Evolutionary conservation across 2,329 filamentous ascomycete genomes (phyloP), one percentile per base, ranked within the genome.

Genomic region (Fusarium proliferatum): DNA sequence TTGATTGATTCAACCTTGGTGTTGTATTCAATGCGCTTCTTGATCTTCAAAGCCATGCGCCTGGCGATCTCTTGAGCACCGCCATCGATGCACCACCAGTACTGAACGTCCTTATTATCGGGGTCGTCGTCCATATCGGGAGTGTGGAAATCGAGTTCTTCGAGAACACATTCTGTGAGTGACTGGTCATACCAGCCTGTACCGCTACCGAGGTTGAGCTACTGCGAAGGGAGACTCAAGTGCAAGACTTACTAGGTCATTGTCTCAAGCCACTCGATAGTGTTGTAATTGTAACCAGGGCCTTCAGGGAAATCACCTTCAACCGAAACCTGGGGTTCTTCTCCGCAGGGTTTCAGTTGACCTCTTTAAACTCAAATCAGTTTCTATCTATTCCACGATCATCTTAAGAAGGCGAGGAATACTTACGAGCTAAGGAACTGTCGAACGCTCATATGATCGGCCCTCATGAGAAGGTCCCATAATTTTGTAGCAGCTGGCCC

Each of bases 291-390:
- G 1, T 2, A 46, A 0, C 43, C 43, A 15, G 43, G 43, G 5
- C 43, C n/a, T 12, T 15, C 0, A 1, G 23, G 43, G 11, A 46
- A 28, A 0, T 28, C 43, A 6, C 5, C 23, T 16, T 15, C 17
- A 1, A 1, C 23, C 7, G 11, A 4, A 21, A 3, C 10, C 16
- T 26, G 0, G 0, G 23, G 23, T 23, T 23, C 23, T 23, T 23
- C 23, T 23, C 23, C 23, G 23, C 23, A 23, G 23, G 23, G 23
- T 23, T 23, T 23, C 23, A 23, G 23, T 23, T 23, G 23, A 23
- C 23, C 23, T 23, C 23, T 23, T 23, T 23, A 23, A 23, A 23
- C 23, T 23, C 23, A 23, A 23, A 23, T 23, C 23, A 23, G 23
- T 23, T 23, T 23, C 23, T 23, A 23, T 23, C 23, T 23, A 23